These are phyloP conservation scores for Aspergillus haitiensis DNA, from an alignment of 495 filamentous ascomycete species.

Conservation along the genomic window DNA sequence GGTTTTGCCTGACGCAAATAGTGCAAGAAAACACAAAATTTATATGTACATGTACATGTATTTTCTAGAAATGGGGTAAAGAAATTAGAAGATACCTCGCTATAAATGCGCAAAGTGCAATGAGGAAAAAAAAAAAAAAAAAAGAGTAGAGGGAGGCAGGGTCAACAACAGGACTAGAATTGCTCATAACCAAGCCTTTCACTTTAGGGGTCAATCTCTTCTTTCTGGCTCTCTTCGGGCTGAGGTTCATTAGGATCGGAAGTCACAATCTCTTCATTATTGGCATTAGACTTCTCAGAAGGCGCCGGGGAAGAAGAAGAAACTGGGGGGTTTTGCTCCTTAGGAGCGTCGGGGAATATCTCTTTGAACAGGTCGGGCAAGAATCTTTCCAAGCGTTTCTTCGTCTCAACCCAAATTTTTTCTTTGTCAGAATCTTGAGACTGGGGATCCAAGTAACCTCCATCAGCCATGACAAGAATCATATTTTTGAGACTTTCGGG, in stretches of 20 bases:
- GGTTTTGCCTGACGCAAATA: background rate
- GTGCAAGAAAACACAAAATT: slow-evolving; percentile 4
- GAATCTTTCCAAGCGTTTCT: slow-evolving; percentile 87
- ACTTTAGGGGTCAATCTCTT: slow-evolving; percentile 2
- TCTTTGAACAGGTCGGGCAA: slow-evolving; percentile 68
- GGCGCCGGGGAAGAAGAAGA: slow-evolving; percentile 1
- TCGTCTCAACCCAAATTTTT: slow-evolving; percentile 65
- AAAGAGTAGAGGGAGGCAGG: background rate
- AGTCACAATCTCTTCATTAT: slow-evolving; percentile 5
- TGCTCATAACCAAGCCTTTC: background rate
- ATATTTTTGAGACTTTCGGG: slow-evolving; percentile 97
- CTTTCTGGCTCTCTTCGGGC: slow-evolving; percentile 3
- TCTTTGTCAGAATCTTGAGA: slow-evolving; percentile 44
- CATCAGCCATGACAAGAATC: slow-evolving; percentile 90
- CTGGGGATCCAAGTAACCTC: slow-evolving; percentile 77
- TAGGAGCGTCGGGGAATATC: slow-evolving; percentile 44
- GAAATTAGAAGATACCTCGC: slow-evolving; percentile 18
- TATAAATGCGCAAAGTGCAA: slow-evolving; percentile 25
- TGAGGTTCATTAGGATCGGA: slow-evolving; percentile 1
- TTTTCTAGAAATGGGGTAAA: background rate
- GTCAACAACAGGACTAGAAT: background rate
- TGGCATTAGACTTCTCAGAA: slow-evolving; percentile 5
- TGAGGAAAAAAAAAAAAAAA: slow-evolving; percentile 7
- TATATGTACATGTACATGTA: slow-evolving; percentile 24
- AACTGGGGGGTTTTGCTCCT: background rate